Base-by-base conservation (phyloP, 176 grass and related monocot species). In the Oryza australiensis region DNA sequence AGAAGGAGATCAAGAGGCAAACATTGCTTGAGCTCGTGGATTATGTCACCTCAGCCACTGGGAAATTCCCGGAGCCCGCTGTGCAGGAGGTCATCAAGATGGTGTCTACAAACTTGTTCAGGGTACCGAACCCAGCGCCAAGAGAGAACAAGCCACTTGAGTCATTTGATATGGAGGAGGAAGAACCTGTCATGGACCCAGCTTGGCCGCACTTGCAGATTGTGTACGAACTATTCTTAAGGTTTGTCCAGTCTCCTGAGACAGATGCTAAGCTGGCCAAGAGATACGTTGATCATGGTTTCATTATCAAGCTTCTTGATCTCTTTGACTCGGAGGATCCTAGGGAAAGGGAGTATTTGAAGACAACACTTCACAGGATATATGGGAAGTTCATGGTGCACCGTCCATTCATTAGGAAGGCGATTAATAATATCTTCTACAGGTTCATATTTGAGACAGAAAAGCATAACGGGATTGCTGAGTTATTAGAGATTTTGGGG, bases 351-450 rank as follows among this genome's bases (percentile, higher is more conserved):
- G 92, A 94, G 71, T 94, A 94, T 62, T 64, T 94, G 83, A 94
- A 90, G 88, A 90, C 86, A 14, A 94, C 90, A 83, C 92, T 94
- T 86, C 92, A 94, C 82, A 87, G 92, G 68, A 90, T 94, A 75
- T 94, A 94, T 74, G 92, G 88, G 28, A 94, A 90, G 73, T 94
- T 94, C 64, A 94, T 90, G 92, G 92, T 94, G 70, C 88, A 94
- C 66, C 88, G 92, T 1, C 92, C 92, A 20, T 94, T 86, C 82
- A 94, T 94, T 76, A 83, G 92, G 83, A 94, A 94, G 73, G 66
- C 83, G 5, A 90, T 94, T 38, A 90, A 94, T 66, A 94, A 90
- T 63, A 94, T 94, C 27, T 94, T 94, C 76, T 94, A 94, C 63
- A 82, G 83, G 53, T 90, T 94, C 32, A 88, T 94, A 87, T 94